Base-by-base conservation (phyloP, 352 stramenopile species). In the Globisporangium solare region DNA sequence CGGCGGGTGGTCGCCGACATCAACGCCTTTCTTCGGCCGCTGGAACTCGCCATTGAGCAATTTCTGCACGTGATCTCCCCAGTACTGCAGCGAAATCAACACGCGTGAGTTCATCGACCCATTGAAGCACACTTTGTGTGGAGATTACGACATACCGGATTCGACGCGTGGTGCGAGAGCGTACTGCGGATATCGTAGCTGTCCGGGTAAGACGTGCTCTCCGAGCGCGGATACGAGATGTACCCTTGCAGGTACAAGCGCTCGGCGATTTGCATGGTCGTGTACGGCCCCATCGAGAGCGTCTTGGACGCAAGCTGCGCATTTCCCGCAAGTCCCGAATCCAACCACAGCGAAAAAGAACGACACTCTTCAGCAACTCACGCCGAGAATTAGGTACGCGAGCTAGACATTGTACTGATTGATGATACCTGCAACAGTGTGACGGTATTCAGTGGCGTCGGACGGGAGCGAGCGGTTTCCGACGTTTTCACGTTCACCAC, bases 221-320 rank as follows among this genome's bases (percentile, higher is more conserved):
- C 89, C 6, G 87, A 96, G 63, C 86, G 57, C 45, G 89, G 89
- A 68, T 96, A 96, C 15, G 80, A 94, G 14, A 97, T 73, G 64
- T 94, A 97, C 13, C 88, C 85, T 62, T 74, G 83, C 2, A 95
- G 54, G 66, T 96, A 97, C 3, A 97, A 63, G 3, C 79, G 61
- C 61, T 97, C 89, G 17, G 89, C 89, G 46, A 79, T 70, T 61
- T 83, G 70, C 69, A 96, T 88, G 11, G 79, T 70, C 10, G 73
- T 69, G 54, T 94, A 82, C 6, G 87, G 59, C 68, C 77, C 72
- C 59, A 95, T 92, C 12, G 79, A 71, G 6, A 92, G 61, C 17
- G 73, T 70, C 58, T 92, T 89, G 53, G 61, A 82, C 45, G 80
- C 86, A 32, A 77, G 72, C 52, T 93, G 21, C 21, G 13, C 46